Conservation (phyloP, 129 eudicot genomes). For the Deinandra increscens region DNA sequence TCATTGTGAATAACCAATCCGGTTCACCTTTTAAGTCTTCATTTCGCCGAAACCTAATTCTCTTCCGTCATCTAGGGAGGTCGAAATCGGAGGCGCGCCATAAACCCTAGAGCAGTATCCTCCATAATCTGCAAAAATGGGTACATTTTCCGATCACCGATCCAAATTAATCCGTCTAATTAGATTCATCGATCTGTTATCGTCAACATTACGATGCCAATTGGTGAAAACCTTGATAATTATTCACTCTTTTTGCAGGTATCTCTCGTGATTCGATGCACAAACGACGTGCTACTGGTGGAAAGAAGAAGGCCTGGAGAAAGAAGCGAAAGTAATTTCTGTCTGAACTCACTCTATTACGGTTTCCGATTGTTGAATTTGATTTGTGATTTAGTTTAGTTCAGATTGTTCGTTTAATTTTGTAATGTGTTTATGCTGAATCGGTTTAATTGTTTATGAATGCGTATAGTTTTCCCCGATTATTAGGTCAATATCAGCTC, state of each 20-base stretch:
- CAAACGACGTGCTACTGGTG: slow-evolving; percentile 85
- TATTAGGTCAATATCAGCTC: neutral
- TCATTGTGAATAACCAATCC: neutral
- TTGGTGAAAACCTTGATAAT: neutral
- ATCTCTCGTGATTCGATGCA: slow-evolving; percentile 81
- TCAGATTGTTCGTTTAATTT: neutral
- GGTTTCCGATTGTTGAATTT: neutral
- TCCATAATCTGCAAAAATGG: slow-evolving; percentile 14
- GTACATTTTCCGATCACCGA: slow-evolving; percentile 10
- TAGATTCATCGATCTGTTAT: neutral
- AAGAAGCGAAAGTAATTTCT: slow-evolving; percentile 78
- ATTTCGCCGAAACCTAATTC: slow-evolving; percentile 19
- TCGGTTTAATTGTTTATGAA: neutral
- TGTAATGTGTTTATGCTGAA: neutral
- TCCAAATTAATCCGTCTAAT: neutral
- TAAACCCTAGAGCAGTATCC: slow-evolving; percentile 25
- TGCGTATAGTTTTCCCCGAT: neutral
- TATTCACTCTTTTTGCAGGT: slow-evolving; percentile 39
- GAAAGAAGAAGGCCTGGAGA: slow-evolving; percentile 87
- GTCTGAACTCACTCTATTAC: neutral
- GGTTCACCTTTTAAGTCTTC: neutral
- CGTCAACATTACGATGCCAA: neutral
- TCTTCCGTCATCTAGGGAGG: slow-evolving; percentile 16
- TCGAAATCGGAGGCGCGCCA: slow-evolving; percentile 16
- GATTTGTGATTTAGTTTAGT: neutral